Conservation (phyloP, 129 eudicot genomes). For the Solidago caesia region DNA sequence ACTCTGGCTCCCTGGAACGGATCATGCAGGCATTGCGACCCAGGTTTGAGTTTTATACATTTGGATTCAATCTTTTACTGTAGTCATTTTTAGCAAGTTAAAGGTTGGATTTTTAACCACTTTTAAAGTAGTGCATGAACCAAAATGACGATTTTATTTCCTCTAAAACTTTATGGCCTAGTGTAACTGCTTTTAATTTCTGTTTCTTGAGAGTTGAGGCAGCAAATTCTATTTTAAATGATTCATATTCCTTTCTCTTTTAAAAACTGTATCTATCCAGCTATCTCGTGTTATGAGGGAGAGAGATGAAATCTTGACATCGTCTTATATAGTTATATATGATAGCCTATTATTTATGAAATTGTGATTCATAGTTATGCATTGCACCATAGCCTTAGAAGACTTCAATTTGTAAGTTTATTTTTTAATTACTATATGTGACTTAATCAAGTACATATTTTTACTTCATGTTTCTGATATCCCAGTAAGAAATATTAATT, state of each 20-base stretch:
- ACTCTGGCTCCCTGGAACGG: constrained; percentile 99
- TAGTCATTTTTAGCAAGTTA: too few species aligned
- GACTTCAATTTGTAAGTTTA: too few species aligned
- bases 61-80: neutral
- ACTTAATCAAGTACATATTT: neutral
- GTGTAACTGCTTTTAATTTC: neutral
- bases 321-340: neutral
- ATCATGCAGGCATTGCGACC: constrained; percentile 99
- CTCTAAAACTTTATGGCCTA: neutral
- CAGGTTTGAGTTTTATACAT: constrained; percentile 51
- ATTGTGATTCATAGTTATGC: neutral
- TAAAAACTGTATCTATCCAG: neutral
- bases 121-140: neutral
- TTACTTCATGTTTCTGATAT: too few species aligned
- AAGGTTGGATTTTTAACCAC: neutral
- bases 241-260: neutral
- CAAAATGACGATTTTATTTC: neutral
- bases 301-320: neutral
- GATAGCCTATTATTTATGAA: neutral
- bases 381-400: too few species aligned
- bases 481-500: neutral
- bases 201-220: neutral
- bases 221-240: neutral
- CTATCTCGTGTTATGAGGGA: neutral
- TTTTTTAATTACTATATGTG: neutral